Percentiles rank a stretch among this genome's conserved stretches.
These are phyloP conservation scores for Sonneratia alba DNA, from an alignment of 345 rosid genomes.

Conservation along the genomic window DNA sequence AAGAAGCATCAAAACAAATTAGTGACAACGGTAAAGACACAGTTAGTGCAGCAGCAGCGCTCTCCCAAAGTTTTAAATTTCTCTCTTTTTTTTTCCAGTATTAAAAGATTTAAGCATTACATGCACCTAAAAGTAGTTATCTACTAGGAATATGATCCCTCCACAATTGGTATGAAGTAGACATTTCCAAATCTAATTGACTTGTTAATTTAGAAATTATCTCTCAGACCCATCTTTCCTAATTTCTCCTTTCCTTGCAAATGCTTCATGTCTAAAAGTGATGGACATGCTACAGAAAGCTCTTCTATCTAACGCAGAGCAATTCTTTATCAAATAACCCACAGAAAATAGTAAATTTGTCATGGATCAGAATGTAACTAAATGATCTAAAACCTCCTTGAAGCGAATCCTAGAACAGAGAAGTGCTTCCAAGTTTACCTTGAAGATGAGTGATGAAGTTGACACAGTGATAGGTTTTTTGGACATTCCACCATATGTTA, in stretches of 20 bases:
- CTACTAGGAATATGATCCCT: neutral
- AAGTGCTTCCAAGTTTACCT: constrained; percentile 24
- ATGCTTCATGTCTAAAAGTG: neutral
- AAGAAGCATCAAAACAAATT: too few species aligned
- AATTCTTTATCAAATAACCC: neutral
- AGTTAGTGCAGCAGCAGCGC: too few species aligned
- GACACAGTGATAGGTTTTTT: constrained; percentile 70
- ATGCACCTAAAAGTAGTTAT: neutral
- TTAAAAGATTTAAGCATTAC: neutral
- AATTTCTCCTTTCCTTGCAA: neutral
- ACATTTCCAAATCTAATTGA: neutral
- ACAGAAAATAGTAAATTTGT: neutral
- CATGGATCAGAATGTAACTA: neutral
- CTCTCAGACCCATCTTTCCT: neutral
- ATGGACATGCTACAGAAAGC: neutral
- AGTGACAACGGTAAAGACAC: neutral
- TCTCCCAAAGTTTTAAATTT: too few species aligned
- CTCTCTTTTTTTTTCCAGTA: neutral
- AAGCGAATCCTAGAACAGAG: neutral
- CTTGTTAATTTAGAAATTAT: neutral
- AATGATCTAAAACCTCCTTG: neutral
- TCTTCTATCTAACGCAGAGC: neutral
- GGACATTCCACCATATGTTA: constrained; percentile 95
- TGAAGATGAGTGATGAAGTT: constrained; percentile 73
- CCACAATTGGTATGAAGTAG: neutral